Evolutionary conservation across 140 eudicot species (phyloP).

Genomic region (Artemisia princeps): DNA sequence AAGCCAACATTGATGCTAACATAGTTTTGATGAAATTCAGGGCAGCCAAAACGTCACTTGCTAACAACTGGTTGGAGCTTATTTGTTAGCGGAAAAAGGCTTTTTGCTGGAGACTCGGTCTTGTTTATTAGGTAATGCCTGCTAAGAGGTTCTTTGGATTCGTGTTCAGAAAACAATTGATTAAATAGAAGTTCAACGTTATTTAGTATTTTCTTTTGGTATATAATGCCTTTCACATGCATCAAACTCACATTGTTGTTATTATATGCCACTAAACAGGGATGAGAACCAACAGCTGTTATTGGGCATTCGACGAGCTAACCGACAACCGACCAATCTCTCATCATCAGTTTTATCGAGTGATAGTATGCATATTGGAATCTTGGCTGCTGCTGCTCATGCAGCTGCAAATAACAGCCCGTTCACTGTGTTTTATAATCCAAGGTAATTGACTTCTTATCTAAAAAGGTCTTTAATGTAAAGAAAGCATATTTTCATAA

Average conservation of each 20-base stretch:
- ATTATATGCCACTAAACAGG: conserved; percentile 26
- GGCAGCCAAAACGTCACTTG: conserved; percentile 94
- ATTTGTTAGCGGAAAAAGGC: conserved; percentile 79
- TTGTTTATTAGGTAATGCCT: conserved; percentile 66
- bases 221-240: not conserved
- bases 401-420: conserved; percentile 86
- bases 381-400: conserved; percentile 94
- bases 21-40: conserved; percentile 27
- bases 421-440: conserved; percentile 76
- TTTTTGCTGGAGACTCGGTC: conserved; percentile 88
- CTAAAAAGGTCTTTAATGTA: not conserved
- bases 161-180: not conserved
- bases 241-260: not conserved
- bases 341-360: conserved; percentile 81
- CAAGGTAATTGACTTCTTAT: conserved; percentile 47
- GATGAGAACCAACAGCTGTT: conserved; percentile 81
- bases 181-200: not conserved
- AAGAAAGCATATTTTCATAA: not conserved
- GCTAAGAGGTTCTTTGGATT: not conserved
- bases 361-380: conserved; percentile 88
- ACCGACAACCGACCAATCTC: conserved; percentile 62
- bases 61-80: conserved; percentile 95
- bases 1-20: not conserved
- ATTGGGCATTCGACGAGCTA: conserved; percentile 85
- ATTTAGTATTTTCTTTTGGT: not conserved